Conservation (phyloP, 768 basidiomycete genomes). For the Fistulinella prunicolor region DNA sequence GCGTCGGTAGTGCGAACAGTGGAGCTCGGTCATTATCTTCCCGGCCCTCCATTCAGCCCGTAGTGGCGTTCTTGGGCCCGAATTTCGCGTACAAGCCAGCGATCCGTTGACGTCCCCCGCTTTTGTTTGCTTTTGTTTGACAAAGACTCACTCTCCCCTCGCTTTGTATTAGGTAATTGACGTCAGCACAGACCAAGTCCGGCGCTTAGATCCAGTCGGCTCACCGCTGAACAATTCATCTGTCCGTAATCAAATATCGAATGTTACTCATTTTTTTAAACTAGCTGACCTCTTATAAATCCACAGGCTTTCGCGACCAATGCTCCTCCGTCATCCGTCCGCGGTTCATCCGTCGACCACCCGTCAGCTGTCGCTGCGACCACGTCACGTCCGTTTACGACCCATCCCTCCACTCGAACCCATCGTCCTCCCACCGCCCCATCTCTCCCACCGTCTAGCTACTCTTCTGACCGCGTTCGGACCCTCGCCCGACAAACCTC, state of each 20-base stretch:
- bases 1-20: constrained; percentile 10
- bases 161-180: constrained; percentile 30
- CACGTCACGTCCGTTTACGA: constrained; percentile 12
- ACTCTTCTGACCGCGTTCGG: constrained; percentile 8
- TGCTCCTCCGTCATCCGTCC: background rate
- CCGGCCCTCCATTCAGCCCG: constrained; percentile 10
- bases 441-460: constrained; percentile 22
- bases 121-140: constrained; percentile 12
- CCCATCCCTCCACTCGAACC: constrained; percentile 5
- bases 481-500: constrained; percentile 9
- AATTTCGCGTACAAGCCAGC: background rate
- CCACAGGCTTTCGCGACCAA: constrained; percentile 9
- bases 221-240: constrained; percentile 9
- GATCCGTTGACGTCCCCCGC: background rate
- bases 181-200: constrained; percentile 4
- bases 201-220: constrained; percentile 19
- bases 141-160: constrained; percentile 3
- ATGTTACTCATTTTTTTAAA: constrained; percentile 8
- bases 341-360: constrained; percentile 1
- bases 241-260: constrained; percentile 18
- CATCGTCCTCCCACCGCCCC: constrained; percentile 11
- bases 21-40: constrained; percentile 20
- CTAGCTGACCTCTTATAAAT: constrained; percentile 23
- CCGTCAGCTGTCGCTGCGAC: background rate
- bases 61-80: background rate